phyloP scores from a whole-genome alignment of 225 moss, liverwort and hornwort species.

The Anthoceros angustus region DNA sequence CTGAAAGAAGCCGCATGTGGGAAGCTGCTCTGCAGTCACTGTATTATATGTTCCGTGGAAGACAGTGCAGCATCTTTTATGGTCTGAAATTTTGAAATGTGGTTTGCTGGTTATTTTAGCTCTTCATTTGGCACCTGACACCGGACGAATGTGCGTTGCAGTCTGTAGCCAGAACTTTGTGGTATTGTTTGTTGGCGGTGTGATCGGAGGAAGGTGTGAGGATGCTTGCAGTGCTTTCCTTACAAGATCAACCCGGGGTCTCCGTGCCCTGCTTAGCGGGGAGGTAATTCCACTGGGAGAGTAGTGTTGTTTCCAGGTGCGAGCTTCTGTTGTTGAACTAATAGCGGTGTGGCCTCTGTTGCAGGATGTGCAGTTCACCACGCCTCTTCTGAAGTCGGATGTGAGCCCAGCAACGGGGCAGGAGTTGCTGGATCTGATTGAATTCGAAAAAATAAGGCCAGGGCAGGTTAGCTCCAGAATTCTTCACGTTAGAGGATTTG shows the following conservation, averaged over 20 bases:
- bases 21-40: slow-evolving; percentile 79
- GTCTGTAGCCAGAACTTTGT: slow-evolving; percentile 87
- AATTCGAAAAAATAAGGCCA: slow-evolving; percentile 80
- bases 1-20: slow-evolving; percentile 55
- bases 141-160: slow-evolving; percentile 15
- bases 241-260: slow-evolving; percentile 77
- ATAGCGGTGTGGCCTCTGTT: not conserved
- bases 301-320: not conserved
- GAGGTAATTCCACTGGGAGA: slow-evolving; percentile 35
- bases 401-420: slow-evolving; percentile 40
- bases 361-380: slow-evolving; percentile 77
- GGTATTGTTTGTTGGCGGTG: slow-evolving; percentile 85
- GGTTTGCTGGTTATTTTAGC: not conserved
- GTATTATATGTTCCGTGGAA: slow-evolving; percentile 59
- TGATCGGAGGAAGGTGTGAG: slow-evolving; percentile 40
- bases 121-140: not conserved
- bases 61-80: slow-evolving; percentile 60
- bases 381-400: slow-evolving; percentile 54
- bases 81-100: slow-evolving; percentile 18
- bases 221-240: slow-evolving; percentile 59
- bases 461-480: slow-evolving; percentile 38
- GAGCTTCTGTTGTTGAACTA: not conserved
- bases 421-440: slow-evolving; percentile 76
- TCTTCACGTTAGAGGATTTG: not conserved
- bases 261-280: slow-evolving; percentile 61